Percentiles rank a stretch among this genome's conserved stretches.
These are phyloP conservation scores for Elaphomyces granulatus DNA, from an alignment of 495 filamentous ascomycete genomes.

Conservation along the genomic window DNA sequence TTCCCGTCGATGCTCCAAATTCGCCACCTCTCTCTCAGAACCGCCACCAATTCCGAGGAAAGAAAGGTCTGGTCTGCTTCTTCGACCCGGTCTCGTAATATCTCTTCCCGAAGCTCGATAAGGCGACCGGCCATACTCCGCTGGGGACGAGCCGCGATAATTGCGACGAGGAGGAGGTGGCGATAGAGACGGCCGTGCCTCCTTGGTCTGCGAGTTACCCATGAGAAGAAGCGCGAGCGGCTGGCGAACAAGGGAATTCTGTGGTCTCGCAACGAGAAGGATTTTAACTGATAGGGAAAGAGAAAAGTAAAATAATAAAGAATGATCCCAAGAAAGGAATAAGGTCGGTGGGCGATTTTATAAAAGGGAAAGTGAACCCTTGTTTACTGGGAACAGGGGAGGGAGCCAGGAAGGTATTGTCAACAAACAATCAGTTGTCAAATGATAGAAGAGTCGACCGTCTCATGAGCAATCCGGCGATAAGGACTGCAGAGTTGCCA, in stretches of 20 bases:
- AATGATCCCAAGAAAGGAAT: conserved; percentile 1
- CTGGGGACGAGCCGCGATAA: conserved; percentile 23
- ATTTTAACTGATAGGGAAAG: conserved; percentile 6
- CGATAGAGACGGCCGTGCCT: conserved; percentile 30
- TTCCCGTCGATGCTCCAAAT: conserved; percentile 50
- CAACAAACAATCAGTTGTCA: too few species aligned
- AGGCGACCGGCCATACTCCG: conserved; percentile 20
- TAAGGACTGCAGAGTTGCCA: too few species aligned
- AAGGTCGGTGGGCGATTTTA: neutral
- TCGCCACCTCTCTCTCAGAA: conserved; percentile 26
- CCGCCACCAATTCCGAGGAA: conserved; percentile 38
- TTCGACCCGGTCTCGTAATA: conserved; percentile 29
- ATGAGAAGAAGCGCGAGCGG: conserved; percentile 18
- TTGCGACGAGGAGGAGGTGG: conserved; percentile 17
- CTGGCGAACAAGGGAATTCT: neutral
- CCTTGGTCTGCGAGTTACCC: conserved; percentile 50
- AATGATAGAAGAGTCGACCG: too few species aligned
- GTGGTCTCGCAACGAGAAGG: conserved; percentile 1
- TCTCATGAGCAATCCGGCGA: too few species aligned
- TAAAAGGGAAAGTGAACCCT: neutral
- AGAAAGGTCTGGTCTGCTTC: conserved; percentile 42
- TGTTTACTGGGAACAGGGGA: neutral
- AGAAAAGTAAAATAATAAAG: conserved; percentile 3
- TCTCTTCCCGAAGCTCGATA: conserved; percentile 23
- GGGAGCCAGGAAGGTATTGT: too few species aligned